Evolutionary conservation across 1,284 basidiomycete species (phyloP).

Genomic region (Rhodotorula sp.): DNA sequence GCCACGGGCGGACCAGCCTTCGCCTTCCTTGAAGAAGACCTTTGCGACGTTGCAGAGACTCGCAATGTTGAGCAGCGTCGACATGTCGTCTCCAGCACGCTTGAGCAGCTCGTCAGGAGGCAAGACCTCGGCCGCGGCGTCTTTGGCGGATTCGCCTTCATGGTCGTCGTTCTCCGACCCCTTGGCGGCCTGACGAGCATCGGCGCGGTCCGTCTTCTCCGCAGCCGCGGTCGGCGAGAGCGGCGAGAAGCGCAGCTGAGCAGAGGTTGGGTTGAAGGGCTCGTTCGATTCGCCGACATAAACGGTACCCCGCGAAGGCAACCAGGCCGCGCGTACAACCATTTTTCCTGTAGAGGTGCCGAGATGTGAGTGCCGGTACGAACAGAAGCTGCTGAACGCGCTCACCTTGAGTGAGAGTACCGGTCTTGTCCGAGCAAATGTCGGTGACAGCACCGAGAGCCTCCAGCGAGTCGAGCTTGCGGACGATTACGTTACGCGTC

Average conservation of each 20-base stretch:
- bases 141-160: neutral
- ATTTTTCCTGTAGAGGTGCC: slow-evolving; percentile 42
- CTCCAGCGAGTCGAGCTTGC: slow-evolving; percentile 60
- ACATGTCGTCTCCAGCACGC: slow-evolving; percentile 47
- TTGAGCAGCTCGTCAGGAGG: slow-evolving; percentile 42
- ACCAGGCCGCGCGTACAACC: slow-evolving; percentile 62
- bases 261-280: slow-evolving; percentile 37
- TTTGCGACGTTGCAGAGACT: slow-evolving; percentile 56
- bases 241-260: slow-evolving; percentile 18
- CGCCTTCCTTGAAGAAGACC: slow-evolving; percentile 49
- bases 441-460: slow-evolving; percentile 59
- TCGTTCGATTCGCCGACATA: slow-evolving; percentile 36
- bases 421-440: slow-evolving; percentile 66
- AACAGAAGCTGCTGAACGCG: neutral
- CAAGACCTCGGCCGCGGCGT: neutral
- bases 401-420: slow-evolving; percentile 58
- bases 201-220: slow-evolving; percentile 20
- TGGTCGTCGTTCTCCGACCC: neutral
- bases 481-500: slow-evolving; percentile 55
- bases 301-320: slow-evolving; percentile 49
- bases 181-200: slow-evolving; percentile 43
- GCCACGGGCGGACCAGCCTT: slow-evolving; percentile 66
- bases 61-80: slow-evolving; percentile 52
- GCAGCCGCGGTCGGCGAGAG: slow-evolving; percentile 22
- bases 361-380: too few relatives aligned